phyloP scores from a whole-genome alignment of 2,329 filamentous ascomycete species.

The Chaetomiaceae sp. region DNA sequence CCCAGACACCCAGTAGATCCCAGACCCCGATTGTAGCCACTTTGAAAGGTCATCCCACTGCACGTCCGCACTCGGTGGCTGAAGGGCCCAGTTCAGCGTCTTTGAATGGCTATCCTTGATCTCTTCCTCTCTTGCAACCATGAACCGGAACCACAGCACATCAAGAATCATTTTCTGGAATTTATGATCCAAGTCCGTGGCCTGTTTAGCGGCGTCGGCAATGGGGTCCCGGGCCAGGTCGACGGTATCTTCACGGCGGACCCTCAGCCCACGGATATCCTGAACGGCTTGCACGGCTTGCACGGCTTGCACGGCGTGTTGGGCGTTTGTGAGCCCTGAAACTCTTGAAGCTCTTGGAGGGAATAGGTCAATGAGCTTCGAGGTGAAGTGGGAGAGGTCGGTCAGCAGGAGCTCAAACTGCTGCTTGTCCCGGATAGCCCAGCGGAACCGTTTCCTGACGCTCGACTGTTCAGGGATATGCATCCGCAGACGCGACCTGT shows the following conservation, averaged over 20 bases:
- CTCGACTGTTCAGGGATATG: neutral
- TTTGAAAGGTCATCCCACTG: constrained; percentile 13
- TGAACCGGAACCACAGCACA: constrained; percentile 19
- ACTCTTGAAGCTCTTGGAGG: neutral
- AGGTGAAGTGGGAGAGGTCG: constrained; percentile 19
- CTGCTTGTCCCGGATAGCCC: constrained; percentile 23
- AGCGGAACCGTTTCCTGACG: constrained; percentile 9
- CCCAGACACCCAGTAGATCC: constrained; percentile 22
- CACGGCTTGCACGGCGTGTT: too few relatives aligned
- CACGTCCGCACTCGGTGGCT: neutral
- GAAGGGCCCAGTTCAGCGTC: constrained; percentile 7
- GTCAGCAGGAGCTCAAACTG: constrained; percentile 18
- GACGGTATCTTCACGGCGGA: neutral
- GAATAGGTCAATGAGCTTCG: constrained; percentile 16
- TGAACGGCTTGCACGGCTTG: neutral
- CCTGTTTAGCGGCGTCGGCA: neutral
- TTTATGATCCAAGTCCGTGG: neutral
- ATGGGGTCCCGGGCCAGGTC: neutral
- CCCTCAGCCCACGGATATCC: neutral
- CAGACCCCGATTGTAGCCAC: constrained; percentile 9
- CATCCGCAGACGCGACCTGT: neutral
- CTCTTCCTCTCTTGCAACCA: constrained; percentile 9
- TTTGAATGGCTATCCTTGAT: constrained; percentile 5
- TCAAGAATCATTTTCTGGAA: constrained; percentile 2
- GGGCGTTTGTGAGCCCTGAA: too few relatives aligned